Conservation (phyloP, 2,329 filamentous ascomycete genomes). For the Aureobasidium namibiae region DNA sequence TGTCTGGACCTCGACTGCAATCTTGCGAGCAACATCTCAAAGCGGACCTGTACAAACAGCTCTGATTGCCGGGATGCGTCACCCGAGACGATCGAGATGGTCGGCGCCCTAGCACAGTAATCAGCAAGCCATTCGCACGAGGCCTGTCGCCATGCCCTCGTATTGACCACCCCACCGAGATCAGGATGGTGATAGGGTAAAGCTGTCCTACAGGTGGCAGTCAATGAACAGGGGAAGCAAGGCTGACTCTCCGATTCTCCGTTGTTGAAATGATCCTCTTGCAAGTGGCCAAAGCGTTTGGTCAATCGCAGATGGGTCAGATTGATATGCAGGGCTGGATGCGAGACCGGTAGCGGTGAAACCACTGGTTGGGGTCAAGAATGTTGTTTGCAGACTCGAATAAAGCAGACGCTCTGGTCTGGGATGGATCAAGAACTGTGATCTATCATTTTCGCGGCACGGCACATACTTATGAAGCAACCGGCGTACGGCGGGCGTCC, state of each 20-base stretch:
- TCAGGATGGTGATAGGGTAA: background rate
- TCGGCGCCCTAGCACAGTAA: background rate
- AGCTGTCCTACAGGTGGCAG: background rate
- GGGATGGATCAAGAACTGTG: background rate
- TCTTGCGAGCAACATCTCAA: background rate
- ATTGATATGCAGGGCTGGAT: conserved; percentile 3
- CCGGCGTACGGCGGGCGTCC: background rate
- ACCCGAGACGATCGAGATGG: conserved; percentile 1
- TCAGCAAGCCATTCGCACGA: conserved; percentile 1
- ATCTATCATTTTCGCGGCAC: conserved; percentile 10
- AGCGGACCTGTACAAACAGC: background rate
- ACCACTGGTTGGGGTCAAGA: conserved; percentile 3
- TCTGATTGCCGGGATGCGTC: background rate
- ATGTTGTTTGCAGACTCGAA: background rate
- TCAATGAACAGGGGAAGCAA: conserved; percentile 5
- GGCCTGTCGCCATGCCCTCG: background rate
- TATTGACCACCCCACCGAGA: background rate
- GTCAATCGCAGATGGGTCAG: background rate
- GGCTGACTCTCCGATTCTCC: background rate
- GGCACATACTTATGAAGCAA: background rate
- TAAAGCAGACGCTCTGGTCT: background rate
- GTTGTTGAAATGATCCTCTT: background rate
- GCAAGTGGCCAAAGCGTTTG: background rate
- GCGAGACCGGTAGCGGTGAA: conserved; percentile 6
- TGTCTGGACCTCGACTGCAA: background rate